Conservation (phyloP, 139 green algal species). For the Closterium sp. region DNA sequence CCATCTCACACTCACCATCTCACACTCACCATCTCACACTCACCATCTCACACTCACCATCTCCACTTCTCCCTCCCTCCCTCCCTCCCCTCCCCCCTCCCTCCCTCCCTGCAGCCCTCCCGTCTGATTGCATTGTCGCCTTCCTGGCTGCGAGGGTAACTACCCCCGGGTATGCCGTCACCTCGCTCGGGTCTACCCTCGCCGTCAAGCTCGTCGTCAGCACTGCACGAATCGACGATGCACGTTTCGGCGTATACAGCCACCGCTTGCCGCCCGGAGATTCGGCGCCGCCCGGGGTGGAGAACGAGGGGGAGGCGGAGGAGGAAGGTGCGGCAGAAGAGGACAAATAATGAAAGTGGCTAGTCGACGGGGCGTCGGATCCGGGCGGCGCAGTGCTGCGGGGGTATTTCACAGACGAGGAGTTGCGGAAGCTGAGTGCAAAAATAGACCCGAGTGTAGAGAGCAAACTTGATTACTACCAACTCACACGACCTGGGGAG, state of each 20-base stretch:
- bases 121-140: constrained; percentile 63
- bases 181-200: constrained; percentile 82
- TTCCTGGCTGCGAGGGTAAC: constrained; percentile 81
- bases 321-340: background rate
- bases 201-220: constrained; percentile 93
- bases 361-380: constrained; percentile 84
- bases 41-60: no score
- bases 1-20: no score
- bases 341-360: constrained; percentile 67
- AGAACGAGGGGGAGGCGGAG: background rate
- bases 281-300: background rate
- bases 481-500: constrained; percentile 73
- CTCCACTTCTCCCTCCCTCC: no score
- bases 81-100: no score
- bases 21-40: no score
- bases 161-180: constrained; percentile 59
- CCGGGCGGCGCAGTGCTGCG: constrained; percentile 83
- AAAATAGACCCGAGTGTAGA: constrained; percentile 14
- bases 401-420: constrained; percentile 70
- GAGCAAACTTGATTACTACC: constrained; percentile 85
- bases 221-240: constrained; percentile 76
- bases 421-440: constrained; percentile 71
- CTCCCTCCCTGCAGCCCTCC: constrained; percentile 10
- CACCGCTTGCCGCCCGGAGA: constrained; percentile 70
- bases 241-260: constrained; percentile 87